Percentiles rank a stretch among this genome's conserved stretches.
Evolutionary conservation across 768 basidiomycete species (phyloP).

Genomic region (Kwoniella pini): DNA sequence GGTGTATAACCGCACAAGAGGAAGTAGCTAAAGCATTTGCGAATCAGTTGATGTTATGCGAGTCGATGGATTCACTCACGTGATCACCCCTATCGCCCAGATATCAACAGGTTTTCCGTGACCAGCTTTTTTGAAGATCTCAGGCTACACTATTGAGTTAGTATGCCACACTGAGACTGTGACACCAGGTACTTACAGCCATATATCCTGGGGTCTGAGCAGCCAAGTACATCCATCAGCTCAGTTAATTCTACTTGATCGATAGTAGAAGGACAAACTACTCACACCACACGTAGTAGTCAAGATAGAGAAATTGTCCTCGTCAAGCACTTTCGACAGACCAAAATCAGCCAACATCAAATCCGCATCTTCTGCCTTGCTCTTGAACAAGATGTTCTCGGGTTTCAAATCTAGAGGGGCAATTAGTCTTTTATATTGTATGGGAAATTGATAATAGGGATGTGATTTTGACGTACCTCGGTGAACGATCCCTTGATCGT

Average conservation of each 20-base stretch:
- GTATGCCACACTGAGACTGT: no score
- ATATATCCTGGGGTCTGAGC: conserved; percentile 50
- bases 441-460: neutral
- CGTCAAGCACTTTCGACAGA: conserved; percentile 74
- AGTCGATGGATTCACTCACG: conserved; percentile 51
- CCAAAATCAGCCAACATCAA: conserved; percentile 99
- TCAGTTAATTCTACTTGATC: no score
- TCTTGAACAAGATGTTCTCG: conserved; percentile 94
- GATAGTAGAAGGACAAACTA: no score
- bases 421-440: no score
- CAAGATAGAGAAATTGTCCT: conserved; percentile 78
- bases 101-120: conserved; percentile 93
- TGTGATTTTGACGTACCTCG: conserved; percentile 60
- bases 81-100: conserved; percentile 98
- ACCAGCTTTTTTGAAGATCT: conserved; percentile 93
- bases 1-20: conserved; percentile 87
- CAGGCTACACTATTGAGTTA: conserved; percentile 61
- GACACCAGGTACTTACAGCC: conserved; percentile 32
- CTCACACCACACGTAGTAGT: conserved; percentile 91
- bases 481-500: conserved; percentile 88
- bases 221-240: no score
- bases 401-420: conserved; percentile 97
- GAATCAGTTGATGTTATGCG: neutral
- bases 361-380: conserved; percentile 82
- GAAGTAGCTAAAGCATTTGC: conserved; percentile 65